Evolutionary conservation across 2,329 filamentous ascomycete species (phyloP).

Genomic region (Monilinia laxa): DNA sequence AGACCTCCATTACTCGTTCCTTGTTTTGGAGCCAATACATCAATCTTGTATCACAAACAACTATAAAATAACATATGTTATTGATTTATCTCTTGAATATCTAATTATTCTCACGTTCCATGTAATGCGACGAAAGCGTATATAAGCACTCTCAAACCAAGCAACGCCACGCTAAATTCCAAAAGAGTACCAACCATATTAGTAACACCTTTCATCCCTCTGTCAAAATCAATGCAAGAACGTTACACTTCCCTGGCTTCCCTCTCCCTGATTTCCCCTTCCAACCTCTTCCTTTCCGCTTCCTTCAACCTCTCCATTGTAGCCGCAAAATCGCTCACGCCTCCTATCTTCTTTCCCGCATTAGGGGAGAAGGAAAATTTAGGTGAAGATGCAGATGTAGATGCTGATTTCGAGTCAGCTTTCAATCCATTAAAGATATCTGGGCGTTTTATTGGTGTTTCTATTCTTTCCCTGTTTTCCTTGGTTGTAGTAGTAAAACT

Average conservation of each 20-base stretch:
- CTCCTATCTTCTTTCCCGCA: slow-evolving; percentile 33
- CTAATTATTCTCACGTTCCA: not conserved
- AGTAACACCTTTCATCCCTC: not conserved
- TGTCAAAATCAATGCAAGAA: not conserved
- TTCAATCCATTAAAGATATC: slow-evolving; percentile 42
- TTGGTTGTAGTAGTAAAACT: not conserved
- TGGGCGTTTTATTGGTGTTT: slow-evolving; percentile 40
- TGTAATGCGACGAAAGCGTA: not conserved
- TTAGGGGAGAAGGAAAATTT: slow-evolving; percentile 40
- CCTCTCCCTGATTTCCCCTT: slow-evolving; percentile 46
- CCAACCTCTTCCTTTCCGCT: slow-evolving; percentile 53
- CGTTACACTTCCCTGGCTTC: slow-evolving; percentile 40
- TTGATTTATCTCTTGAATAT: not conserved
- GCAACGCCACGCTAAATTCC: slow-evolving; percentile 38
- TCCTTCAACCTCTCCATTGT: slow-evolving; percentile 58
- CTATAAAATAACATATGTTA: not conserved
- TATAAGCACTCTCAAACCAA: not conserved
- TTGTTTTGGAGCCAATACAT: not conserved
- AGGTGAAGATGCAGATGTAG: slow-evolving; percentile 34
- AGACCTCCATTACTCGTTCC: not conserved
- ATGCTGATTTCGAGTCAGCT: slow-evolving; percentile 44
- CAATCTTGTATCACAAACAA: not conserved
- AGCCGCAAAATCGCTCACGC: slow-evolving; percentile 40
- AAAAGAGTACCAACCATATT: slow-evolving; percentile 18
- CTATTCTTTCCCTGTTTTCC: slow-evolving; percentile 28